Conservation (phyloP, 176 grass and related monocot species). For the Tillandsia leiboldiana region DNA sequence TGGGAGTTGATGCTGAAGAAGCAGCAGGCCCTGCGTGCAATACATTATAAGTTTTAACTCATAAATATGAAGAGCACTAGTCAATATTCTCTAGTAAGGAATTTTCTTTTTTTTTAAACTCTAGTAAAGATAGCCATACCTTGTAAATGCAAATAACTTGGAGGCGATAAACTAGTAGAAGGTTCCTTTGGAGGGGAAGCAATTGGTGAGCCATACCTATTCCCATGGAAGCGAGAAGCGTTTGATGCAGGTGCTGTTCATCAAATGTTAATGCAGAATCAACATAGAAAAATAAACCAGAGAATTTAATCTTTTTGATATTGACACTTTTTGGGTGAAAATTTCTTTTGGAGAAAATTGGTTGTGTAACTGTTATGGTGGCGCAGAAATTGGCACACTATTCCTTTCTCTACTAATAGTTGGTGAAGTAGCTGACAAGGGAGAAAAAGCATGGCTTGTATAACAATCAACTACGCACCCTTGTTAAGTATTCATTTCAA, state of each 20-base stretch:
- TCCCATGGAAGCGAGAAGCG: slow-evolving; percentile 20
- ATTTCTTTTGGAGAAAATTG: slow-evolving; percentile 16
- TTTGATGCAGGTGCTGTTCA: slow-evolving; percentile 22
- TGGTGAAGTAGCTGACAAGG: slow-evolving; percentile 6
- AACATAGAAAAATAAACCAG: slow-evolving; percentile 15
- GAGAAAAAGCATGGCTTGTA: slow-evolving; percentile 6
- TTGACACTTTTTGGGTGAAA: slow-evolving; percentile 30
- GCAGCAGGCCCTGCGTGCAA: slow-evolving; percentile 17
- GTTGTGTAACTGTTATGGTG: slow-evolving; percentile 18
- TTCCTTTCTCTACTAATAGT: slow-evolving; percentile 19
- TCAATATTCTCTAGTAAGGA: slow-evolving; percentile 17
- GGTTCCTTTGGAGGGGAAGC: slow-evolving; percentile 29
- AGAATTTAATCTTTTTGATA: slow-evolving; percentile 8
- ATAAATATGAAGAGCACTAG: slow-evolving; percentile 2
- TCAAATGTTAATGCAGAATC: slow-evolving; percentile 15
- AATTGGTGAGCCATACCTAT: slow-evolving; percentile 19
- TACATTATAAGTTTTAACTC: neutral
- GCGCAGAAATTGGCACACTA: slow-evolving; percentile 24
- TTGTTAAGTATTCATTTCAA: neutral
- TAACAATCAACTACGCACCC: neutral
- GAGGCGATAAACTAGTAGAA: slow-evolving; percentile 7
- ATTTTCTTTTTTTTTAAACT: neutral
- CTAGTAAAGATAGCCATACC: slow-evolving; percentile 20
- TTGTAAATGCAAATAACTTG: slow-evolving; percentile 24
- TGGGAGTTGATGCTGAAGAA: slow-evolving; percentile 27